phyloP scores from a whole-genome alignment of 176 grass and related monocot genomes.

The Oryza longistaminata region DNA sequence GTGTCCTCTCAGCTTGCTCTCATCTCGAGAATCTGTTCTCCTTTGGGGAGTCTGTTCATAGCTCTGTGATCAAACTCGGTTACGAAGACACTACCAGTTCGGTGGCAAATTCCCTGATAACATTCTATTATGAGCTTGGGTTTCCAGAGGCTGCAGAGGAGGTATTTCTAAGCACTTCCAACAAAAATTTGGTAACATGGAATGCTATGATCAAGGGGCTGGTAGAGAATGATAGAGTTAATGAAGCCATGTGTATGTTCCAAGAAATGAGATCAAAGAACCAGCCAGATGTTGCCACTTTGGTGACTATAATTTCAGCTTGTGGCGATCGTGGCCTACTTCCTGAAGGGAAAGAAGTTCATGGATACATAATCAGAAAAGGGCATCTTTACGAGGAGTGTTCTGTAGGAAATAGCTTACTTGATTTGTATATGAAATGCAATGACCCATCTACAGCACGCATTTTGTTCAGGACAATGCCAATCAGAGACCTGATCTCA shows the following conservation, averaged over 20 bases:
- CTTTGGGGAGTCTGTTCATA: conserved; percentile 74
- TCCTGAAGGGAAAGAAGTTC: conserved; percentile 52
- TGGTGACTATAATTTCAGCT: conserved; percentile 58
- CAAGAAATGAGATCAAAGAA: conserved; percentile 45
- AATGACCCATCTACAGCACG: conserved; percentile 30
- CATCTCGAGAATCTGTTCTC: conserved; percentile 13
- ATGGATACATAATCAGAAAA: conserved; percentile 57
- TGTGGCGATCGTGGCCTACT: conserved; percentile 58
- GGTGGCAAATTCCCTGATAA: conserved; percentile 58
- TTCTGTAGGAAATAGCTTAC: conserved; percentile 64
- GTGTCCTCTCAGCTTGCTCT: conserved; percentile 50
- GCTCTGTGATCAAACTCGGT: conserved; percentile 51
- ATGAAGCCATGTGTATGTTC: conserved; percentile 43
- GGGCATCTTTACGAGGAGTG: conserved; percentile 25
- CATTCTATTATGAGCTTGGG: conserved; percentile 60
- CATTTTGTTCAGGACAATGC: conserved; percentile 61
- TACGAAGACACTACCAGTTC: conserved; percentile 46
- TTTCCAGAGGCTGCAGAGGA: conserved; percentile 36
- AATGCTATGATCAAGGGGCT: conserved; percentile 79
- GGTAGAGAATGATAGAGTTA: conserved; percentile 39
- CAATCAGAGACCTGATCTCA: conserved; percentile 65
- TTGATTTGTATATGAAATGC: conserved; percentile 67
- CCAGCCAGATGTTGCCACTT: conserved; percentile 54
- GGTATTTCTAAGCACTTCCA: conserved; percentile 43
- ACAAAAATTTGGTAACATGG: conserved; percentile 71